Evolutionary conservation across 2,329 filamentous ascomycete species (phyloP), one percentile per base, ranked within the genome.

Genomic region (Dothidotthia symphoricarpi): DNA sequence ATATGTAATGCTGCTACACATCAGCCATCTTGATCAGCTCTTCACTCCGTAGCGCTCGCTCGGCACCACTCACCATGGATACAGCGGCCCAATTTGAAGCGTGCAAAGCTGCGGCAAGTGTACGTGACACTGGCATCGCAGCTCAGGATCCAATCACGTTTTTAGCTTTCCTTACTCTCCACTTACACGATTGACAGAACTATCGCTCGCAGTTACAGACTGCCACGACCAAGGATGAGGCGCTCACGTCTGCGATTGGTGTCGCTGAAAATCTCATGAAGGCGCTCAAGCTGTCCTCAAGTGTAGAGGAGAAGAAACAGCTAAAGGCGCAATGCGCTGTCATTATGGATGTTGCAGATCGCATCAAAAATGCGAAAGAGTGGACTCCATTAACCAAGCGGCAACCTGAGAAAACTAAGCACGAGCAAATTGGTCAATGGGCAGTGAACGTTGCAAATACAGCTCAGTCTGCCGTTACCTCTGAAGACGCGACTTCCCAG

Each of bases 231-330:
- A 76, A 78, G 49, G 69, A 77, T 50, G 81, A 82, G 52, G 88
- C 88, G 28, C 75, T 96, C 38, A 72, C 82, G 34, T 78, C 86
- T 63, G 83, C 88, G 33, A 88, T 95, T 58, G 73, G 76, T 48
- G 86, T 86, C 4, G 85, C 83, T 15, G 88, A 96, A 62, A 72
- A 85, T 34, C 90, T 93, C 53, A 87, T 96, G 81, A 79, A 80
- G 57, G 87, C 87, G 2, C 72, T 87, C 36, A 75, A 73, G 42
- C 71, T 86, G 42, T 77, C 83, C 5, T 66, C 72, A n/a, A 74
- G 69, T 34, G 69, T 78, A n/a, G 64, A 68, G 3, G 84, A 94
- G 39, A 87, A 81, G 51, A 69, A 72, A 28, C 76, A 78, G n/a
- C 69, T 94, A 33, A 80, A 82, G 49, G 68, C 73, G 31, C 86